Conservation (phyloP, 2,329 filamentous ascomycete genomes). For the Pseudogymnoascus sp. region DNA sequence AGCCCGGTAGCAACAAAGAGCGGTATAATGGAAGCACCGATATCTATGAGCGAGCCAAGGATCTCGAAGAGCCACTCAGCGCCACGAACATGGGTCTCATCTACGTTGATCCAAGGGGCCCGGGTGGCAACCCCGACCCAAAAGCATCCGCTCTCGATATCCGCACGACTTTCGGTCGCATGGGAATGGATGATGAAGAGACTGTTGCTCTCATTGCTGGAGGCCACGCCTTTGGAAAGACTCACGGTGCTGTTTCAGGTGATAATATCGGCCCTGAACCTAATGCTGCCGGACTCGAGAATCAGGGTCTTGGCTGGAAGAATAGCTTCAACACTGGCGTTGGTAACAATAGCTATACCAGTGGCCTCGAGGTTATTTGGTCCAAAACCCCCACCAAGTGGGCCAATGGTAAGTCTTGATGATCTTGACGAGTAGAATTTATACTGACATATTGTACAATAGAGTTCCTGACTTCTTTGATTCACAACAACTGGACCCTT, state of each 20-base stretch:
- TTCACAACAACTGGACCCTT: constrained; percentile 52
- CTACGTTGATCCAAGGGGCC: constrained; percentile 54
- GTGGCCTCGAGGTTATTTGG: constrained; percentile 51
- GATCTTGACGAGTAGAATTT: not conserved
- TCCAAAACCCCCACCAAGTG: constrained; percentile 49
- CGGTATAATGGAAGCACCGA: constrained; percentile 41
- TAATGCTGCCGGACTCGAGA: constrained; percentile 39
- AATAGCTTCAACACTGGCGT: constrained; percentile 44
- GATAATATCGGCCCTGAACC: constrained; percentile 45
- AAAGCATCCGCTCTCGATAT: constrained; percentile 48
- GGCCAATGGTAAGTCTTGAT: constrained; percentile 35
- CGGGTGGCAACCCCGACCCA: constrained; percentile 48
- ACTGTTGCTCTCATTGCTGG: constrained; percentile 52
- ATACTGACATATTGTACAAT: not conserved
- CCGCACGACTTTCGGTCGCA: constrained; percentile 49
- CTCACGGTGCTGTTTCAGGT: constrained; percentile 46
- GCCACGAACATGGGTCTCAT: constrained; percentile 54
- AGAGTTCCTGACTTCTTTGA: constrained; percentile 48
- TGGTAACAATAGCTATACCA: constrained; percentile 48
- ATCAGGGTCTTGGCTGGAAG: constrained; percentile 47
- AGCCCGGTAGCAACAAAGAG: constrained; percentile 35
- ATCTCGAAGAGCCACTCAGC: constrained; percentile 41
- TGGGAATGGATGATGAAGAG: constrained; percentile 57
- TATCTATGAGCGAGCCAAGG: constrained; percentile 16
- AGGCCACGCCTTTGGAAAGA: constrained; percentile 54